Conservation (phyloP, 345 rosid species). For the Trapa incisa region DNA sequence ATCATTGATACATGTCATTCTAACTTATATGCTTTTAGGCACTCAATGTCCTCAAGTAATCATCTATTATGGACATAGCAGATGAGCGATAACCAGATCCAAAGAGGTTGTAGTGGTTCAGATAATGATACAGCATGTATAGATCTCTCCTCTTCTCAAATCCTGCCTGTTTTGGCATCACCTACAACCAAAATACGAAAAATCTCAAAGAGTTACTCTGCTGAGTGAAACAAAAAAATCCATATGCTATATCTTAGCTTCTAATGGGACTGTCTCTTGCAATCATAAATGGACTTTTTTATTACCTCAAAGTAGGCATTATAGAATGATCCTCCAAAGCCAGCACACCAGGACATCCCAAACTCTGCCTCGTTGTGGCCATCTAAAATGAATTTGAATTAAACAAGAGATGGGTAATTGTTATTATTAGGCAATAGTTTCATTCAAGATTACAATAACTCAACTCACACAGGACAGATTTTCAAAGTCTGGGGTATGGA, state of each 20-base stretch:
- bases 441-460: not conserved
- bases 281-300: not conserved
- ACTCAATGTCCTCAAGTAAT: constrained; percentile 45
- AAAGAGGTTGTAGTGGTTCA: constrained; percentile 87
- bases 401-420: not conserved
- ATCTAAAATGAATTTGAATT: constrained; percentile 21
- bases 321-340: constrained; percentile 75
- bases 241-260: not conserved
- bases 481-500: no score
- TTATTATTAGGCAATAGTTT: not conserved
- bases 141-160: constrained; percentile 72
- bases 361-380: constrained; percentile 94
- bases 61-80: constrained; percentile 63
- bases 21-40: constrained; percentile 11
- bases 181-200: constrained; percentile 23
- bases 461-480: no score
- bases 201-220: no score
- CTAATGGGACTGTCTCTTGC: not conserved
- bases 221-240: not conserved
- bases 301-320: constrained; percentile 65
- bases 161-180: constrained; percentile 73
- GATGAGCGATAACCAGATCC: constrained; percentile 84
- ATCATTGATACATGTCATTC: not conserved
- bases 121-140: constrained; percentile 73
- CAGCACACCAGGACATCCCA: constrained; percentile 98